Conservation (phyloP, 306 rosid genomes). For the Begonia loranthoides region DNA sequence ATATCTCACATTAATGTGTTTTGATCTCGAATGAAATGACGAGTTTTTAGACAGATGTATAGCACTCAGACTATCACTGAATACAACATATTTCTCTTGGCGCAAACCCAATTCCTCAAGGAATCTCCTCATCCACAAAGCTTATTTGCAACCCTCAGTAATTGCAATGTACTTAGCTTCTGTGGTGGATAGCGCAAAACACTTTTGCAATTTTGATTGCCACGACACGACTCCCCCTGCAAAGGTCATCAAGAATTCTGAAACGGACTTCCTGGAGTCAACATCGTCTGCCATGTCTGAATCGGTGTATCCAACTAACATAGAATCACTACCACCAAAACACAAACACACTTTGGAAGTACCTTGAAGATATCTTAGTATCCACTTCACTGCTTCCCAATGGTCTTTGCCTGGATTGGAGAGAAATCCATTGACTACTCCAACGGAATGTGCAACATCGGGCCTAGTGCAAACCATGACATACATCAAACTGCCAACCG, state of each 20-base stretch:
- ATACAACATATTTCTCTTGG: no score
- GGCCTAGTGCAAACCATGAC: not conserved
- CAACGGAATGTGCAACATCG: not conserved
- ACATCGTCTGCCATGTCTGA: not conserved
- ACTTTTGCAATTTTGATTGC: not conserved
- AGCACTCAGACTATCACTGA: no score
- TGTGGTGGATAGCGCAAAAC: not conserved
- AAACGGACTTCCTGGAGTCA: not conserved
- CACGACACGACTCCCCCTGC: not conserved
- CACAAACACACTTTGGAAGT: not conserved
- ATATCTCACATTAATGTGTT: no score
- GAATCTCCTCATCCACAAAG: no score
- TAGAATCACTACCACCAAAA: not conserved
- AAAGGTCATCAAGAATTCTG: not conserved
- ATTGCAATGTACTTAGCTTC: no score
- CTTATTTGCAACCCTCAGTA: no score
- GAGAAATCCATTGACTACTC: no score
- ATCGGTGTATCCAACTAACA: not conserved
- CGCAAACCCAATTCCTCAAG: no score
- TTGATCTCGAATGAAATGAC: no score
- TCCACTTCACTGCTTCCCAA: not conserved
- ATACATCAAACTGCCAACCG: not conserved
- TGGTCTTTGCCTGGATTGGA: no score
- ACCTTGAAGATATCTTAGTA: not conserved
- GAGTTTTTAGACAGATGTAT: no score